Evolutionary conservation across 257 asterid genomes (phyloP).

Genomic region (Rhazya stricta): DNA sequence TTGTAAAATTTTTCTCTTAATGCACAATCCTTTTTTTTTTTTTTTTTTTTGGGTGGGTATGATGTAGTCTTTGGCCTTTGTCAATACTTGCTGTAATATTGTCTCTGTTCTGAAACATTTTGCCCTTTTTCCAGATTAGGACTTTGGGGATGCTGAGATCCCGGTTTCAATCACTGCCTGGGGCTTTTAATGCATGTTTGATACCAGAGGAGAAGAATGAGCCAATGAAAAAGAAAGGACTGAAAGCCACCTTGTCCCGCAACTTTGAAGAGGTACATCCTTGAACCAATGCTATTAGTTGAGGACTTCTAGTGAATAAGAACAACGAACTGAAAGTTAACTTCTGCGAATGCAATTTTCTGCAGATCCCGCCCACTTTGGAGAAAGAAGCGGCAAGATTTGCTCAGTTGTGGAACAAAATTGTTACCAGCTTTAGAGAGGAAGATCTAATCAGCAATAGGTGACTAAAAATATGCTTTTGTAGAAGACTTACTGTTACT

Average conservation of each 20-base stretch:
- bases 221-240: slow-evolving; percentile 73
- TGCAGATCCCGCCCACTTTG: slow-evolving; percentile 73
- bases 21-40: background rate
- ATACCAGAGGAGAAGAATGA: slow-evolving; percentile 89
- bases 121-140: slow-evolving; percentile 65
- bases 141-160: slow-evolving; percentile 97
- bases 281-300: background rate
- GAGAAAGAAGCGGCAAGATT: slow-evolving; percentile 95
- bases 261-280: slow-evolving; percentile 62
- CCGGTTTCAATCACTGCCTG: slow-evolving; percentile 80
- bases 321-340: slow-evolving; percentile 2
- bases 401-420: slow-evolving; percentile 99
- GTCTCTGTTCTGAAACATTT: slow-evolving; percentile 20
- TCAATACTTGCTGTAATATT: background rate
- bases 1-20: background rate
- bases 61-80: background rate
- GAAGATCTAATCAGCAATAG: slow-evolving; percentile 94
- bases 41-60: too few relatives aligned
- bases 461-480: slow-evolving; percentile 29
- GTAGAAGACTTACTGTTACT: background rate
- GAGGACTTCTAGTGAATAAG: background rate
- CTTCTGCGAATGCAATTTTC: slow-evolving; percentile 19
- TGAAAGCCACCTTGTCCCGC: slow-evolving; percentile 89
- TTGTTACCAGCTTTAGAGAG: slow-evolving; percentile 93
- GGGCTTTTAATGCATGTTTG: slow-evolving; percentile 85